These are phyloP conservation scores for Aspergillus nomiae DNA, from an alignment of 2,329 filamentous ascomycete genomes.

Conservation along the genomic window DNA sequence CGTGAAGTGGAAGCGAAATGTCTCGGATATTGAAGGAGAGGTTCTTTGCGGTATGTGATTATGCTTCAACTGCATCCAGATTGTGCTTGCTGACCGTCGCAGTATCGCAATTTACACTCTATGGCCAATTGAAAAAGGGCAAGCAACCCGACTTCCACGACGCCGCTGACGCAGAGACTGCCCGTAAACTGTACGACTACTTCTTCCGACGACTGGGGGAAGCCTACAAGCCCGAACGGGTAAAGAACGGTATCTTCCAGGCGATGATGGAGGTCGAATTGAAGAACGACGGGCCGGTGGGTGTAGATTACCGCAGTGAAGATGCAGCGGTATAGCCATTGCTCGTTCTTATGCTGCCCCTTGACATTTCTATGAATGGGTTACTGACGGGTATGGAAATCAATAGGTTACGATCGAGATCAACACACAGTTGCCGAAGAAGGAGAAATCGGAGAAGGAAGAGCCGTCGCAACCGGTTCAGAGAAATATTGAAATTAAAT, in stretches of 20 bases:
- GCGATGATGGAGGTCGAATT: conserved; percentile 98
- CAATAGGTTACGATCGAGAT: conserved; percentile 49
- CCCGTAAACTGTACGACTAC: conserved; percentile 77
- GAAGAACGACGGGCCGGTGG: conserved; percentile 80
- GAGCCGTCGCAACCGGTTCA: conserved; percentile 9
- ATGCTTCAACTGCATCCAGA: neutral
- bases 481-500: conserved; percentile 25
- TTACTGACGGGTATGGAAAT: conserved; percentile 11
- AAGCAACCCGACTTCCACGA: conserved; percentile 94
- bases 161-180: conserved; percentile 76
- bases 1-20: conserved; percentile 81
- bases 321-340: conserved; percentile 57
- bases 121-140: conserved; percentile 92
- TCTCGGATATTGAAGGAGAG: conserved; percentile 86
- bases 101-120: conserved; percentile 97
- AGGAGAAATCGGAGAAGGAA: conserved; percentile 27
- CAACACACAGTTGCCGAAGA: conserved; percentile 48
- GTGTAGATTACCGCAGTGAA: conserved; percentile 60
- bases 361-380: conserved; percentile 7
- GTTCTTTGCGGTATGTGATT: conserved; percentile 78
- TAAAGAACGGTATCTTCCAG: conserved; percentile 96
- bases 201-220: conserved; percentile 77
- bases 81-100: conserved; percentile 13
- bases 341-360: conserved; percentile 28
- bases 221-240: conserved; percentile 70